Evolutionary conservation across 2,329 filamentous ascomycete species (phyloP).

Genomic region (Fusarium sororula): DNA sequence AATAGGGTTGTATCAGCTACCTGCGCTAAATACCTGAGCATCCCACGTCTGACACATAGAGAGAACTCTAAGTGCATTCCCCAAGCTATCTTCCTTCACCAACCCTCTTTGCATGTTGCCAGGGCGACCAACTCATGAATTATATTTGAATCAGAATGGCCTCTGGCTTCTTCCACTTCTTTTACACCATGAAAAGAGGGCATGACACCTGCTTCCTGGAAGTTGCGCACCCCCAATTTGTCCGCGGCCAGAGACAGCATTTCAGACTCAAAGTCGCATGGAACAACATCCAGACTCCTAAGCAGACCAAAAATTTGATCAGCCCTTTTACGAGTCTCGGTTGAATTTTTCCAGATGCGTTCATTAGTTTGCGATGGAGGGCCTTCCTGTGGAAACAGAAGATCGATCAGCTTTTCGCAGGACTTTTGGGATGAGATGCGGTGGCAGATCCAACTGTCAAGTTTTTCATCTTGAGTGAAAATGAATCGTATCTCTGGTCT

Average conservation of each 20-base stretch:
- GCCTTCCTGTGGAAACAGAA: neutral
- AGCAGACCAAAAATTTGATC: neutral
- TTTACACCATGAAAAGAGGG: accelerated
- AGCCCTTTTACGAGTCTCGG: accelerated
- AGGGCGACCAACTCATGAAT: neutral
- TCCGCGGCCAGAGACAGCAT: neutral
- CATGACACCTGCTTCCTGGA: neutral
- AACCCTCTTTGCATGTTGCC: accelerated
- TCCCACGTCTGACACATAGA: neutral
- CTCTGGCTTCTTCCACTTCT: accelerated
- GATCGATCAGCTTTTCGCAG: neutral
- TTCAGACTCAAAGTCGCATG: neutral
- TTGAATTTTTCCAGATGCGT: accelerated
- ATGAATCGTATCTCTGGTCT: neutral
- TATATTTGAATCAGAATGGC: neutral
- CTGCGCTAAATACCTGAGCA: no score
- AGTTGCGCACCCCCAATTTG: accelerated
- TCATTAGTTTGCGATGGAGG: neutral
- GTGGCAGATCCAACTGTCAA: neutral
- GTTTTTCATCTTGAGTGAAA: neutral
- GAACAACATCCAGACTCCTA: neutral
- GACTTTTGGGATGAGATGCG: neutral
- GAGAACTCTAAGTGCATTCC: neutral
- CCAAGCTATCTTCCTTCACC: neutral
- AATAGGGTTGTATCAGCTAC: no score